These are phyloP conservation scores for Macrolepiota fuliginosa DNA, from an alignment of 768 basidiomycete genomes.

Conservation along the genomic window DNA sequence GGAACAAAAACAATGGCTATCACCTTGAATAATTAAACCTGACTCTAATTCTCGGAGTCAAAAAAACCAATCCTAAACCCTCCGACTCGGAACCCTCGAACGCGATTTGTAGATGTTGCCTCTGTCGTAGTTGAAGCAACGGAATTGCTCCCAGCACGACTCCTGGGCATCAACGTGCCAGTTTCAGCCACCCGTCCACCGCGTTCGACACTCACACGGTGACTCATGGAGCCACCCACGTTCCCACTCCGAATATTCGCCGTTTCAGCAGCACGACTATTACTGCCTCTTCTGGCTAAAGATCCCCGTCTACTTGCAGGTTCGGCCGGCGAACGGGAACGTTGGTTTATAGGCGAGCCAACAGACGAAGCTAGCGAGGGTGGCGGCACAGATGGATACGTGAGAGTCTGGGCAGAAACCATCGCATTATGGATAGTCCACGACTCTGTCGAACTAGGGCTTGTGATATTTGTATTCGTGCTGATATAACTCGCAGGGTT, in stretches of 20 bases:
- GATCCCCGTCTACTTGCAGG: slow-evolving; percentile 54
- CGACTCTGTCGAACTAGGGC: slow-evolving; percentile 66
- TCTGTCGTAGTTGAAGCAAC: slow-evolving; percentile 4
- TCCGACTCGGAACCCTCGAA: slow-evolving; percentile 6
- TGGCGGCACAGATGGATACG: slow-evolving; percentile 83
- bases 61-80: slow-evolving; percentile 11
- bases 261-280: slow-evolving; percentile 32
- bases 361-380: slow-evolving; percentile 79
- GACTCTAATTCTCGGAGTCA: slow-evolving; percentile 11
- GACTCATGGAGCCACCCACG: slow-evolving; percentile 40
- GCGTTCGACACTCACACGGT: slow-evolving; percentile 58
- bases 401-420: slow-evolving; percentile 40
- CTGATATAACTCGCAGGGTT: slow-evolving; percentile 56
- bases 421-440: slow-evolving; percentile 40
- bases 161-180: slow-evolving; percentile 33
- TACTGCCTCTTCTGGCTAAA: slow-evolving; percentile 34
- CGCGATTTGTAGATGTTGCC: slow-evolving; percentile 3
- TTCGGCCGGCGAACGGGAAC: slow-evolving; percentile 48
- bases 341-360: slow-evolving; percentile 59
- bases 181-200: slow-evolving; percentile 70
- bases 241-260: slow-evolving; percentile 31
- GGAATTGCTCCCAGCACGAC: slow-evolving; percentile 11
- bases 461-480: slow-evolving; percentile 64
- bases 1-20: slow-evolving; percentile 7
- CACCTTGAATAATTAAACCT: slow-evolving; percentile 4